These are phyloP conservation scores for Gyromitra esculenta DNA, from an alignment of 2,329 filamentous ascomycete species.

Conservation along the genomic window DNA sequence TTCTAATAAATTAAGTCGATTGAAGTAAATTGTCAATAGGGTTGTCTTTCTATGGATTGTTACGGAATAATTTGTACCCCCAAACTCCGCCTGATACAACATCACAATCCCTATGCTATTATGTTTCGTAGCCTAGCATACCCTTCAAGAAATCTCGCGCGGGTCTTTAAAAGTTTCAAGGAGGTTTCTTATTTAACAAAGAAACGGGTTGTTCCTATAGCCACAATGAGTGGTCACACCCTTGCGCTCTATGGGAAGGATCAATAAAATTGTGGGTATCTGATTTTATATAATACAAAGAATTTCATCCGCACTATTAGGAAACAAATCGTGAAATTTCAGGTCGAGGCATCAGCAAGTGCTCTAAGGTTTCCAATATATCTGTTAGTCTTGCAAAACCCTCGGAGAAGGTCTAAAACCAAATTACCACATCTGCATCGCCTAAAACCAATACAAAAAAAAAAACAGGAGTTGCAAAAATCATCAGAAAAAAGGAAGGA, in stretches of 20 bases:
- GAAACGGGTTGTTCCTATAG: background rate
- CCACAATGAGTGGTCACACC: conserved; percentile 5
- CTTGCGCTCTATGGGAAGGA: background rate
- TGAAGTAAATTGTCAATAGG: background rate
- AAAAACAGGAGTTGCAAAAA: background rate
- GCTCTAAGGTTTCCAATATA: background rate
- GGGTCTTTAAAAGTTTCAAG: background rate
- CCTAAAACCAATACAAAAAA: background rate
- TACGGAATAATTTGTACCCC: too few relatives aligned
- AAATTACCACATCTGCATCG: background rate
- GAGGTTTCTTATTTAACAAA: background rate
- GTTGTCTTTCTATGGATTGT: background rate
- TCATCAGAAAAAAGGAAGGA: background rate
- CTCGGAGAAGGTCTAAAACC: background rate
- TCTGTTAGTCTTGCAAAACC: background rate
- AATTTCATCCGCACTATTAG: background rate
- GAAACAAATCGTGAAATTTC: background rate
- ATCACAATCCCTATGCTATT: background rate
- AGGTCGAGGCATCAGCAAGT: background rate
- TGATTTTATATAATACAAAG: background rate
- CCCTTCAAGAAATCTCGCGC: background rate
- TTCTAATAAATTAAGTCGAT: background rate
- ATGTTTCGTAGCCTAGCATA: background rate
- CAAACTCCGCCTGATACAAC: background rate
- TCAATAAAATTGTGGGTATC: background rate